Base-by-base conservation (phyloP, 768 basidiomycete genomes). In the Termitomyces sp. region DNA sequence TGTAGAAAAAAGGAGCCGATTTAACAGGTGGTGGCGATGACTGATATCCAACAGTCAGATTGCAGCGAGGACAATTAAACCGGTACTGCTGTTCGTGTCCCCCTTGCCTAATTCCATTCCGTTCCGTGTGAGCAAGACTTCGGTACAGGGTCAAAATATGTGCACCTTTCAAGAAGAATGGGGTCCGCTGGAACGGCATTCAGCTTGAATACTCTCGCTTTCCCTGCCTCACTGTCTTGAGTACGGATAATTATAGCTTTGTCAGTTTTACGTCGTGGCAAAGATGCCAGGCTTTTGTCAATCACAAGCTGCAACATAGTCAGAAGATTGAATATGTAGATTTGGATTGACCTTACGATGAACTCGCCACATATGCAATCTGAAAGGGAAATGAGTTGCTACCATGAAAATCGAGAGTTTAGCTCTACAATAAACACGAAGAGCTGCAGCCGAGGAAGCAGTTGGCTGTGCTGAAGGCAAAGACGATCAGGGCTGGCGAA, bases 341-440 rank as follows among this genome's bases (percentile, higher is more conserved):
- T 9, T 38, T 40, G 22, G 18, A 42, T 22, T 28, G 36, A 22
- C 79, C 87, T 65, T 70, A 89, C 90, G 66, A 92, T 85, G 65
- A 91, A 92, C 71, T 92, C 90, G 69, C 91, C 90, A 70, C 91
- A 93, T 58, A 93, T 85, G 67, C 90, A 93, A 70, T 92, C 90
- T 92, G 60, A 50, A 58, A 58, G 35, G 52, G 57, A 35, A 54
- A 45, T 58, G 51, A 49, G 62, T 53, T 50, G 36, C 24, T 32
- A 40, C 13, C 61, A 33, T 10, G 58, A 54, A 59, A 63, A 54
- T 49, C 58, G 67, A 47, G 26, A 40, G 62, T 61, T 56, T 16
- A 52, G 56, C 85, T 71, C 13, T 70, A 91, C 90, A 92, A 69
- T 93, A 92, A 53, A 92, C 88, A 70, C 85, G 86, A 58, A 92